Base-by-base conservation (phyloP, 306 rosid genomes). In the Comarum palustre region DNA sequence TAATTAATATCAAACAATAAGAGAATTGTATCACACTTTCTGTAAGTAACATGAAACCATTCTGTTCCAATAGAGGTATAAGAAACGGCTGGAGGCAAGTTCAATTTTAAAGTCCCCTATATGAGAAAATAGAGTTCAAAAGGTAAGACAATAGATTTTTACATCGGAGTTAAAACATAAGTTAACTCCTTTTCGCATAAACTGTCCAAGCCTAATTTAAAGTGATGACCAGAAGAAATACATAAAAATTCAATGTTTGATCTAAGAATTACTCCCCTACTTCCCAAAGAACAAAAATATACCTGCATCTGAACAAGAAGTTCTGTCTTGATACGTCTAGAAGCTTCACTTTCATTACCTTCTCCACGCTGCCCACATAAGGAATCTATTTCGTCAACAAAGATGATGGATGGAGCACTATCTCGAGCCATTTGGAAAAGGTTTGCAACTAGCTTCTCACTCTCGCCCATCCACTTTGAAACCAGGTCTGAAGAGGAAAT, bases 271-370 rank as follows among this genome's bases (percentile, higher is more conserved):
- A 46, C 39, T 29, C 19, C 62, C 42, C 59, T 29, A 59, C 78
- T 72, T 67, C 77, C 77, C 70, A 60, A 46, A 81, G 75, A 69
- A 79, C 76, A 69, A 82, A 67, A 17, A 31, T 36, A 65, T 90
- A 95, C 99, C 99, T 95, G 99, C 99, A 95, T 95, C 86, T 95
- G 99, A 80, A 95, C 99, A 80, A 95, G 90, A 80, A 95, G 93
- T 82, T 95, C 99, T 8, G 99, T 95, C 87, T 95, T 95, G 72
- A 95, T 95, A 61, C 99, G 95, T 75, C 99, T 88, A 65, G 99
- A 95, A 61, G 99, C 99, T 86, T 95, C 99, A 79, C 99, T 95
- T 78, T 95, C 99, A 73, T 95, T 95, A 69, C 99, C 99, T 83
- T 95, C 99, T 46, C 99, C 99, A 74, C 99, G 97, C 71, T 83